These are phyloP conservation scores for Trichoderma orchidacearum DNA, from an alignment of 495 filamentous ascomycete genomes.

Conservation along the genomic window DNA sequence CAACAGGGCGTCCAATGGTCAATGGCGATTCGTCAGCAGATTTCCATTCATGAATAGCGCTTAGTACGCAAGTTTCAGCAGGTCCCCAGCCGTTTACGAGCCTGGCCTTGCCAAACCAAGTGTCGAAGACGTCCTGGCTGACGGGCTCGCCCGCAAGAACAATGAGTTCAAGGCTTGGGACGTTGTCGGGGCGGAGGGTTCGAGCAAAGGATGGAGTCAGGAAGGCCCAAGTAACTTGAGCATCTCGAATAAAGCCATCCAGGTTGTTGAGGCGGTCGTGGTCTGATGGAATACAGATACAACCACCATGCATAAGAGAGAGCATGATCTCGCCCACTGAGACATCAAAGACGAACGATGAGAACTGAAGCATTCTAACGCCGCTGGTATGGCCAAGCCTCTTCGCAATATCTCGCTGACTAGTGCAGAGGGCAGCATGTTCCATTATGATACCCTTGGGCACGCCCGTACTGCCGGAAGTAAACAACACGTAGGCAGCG, in stretches of 20 bases:
- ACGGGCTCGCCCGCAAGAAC: conserved; percentile 22
- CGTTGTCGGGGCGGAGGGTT: conserved; percentile 20
- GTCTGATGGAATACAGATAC: conserved; percentile 34
- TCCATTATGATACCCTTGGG: conserved; percentile 30
- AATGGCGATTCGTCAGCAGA: conserved; percentile 11
- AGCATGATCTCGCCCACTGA: conserved; percentile 55
- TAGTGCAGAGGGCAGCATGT: conserved; percentile 11
- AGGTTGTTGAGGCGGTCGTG: conserved; percentile 22
- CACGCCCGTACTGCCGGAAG: conserved; percentile 33
- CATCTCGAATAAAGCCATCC: conserved; percentile 24
- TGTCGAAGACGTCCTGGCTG: neutral
- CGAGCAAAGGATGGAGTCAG: conserved; percentile 29
- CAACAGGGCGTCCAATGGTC: conserved; percentile 30
- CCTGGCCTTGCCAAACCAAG: neutral
- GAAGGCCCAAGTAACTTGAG: conserved; percentile 35
- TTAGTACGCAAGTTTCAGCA: conserved; percentile 20
- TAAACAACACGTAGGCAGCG: conserved; percentile 40
- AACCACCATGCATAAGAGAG: conserved; percentile 41
- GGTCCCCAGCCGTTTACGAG: conserved; percentile 43
- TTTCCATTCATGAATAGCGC: conserved; percentile 8
- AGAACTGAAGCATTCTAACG: conserved; percentile 46
- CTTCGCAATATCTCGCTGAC: conserved; percentile 12
- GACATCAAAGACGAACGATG: conserved; percentile 50
- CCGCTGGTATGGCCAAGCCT: conserved; percentile 23
- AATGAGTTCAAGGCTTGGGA: conserved; percentile 29